These are phyloP conservation scores for Tetrapyrgos nigripes DNA, from an alignment of 1,284 basidiomycete genomes.

Conservation along the genomic window DNA sequence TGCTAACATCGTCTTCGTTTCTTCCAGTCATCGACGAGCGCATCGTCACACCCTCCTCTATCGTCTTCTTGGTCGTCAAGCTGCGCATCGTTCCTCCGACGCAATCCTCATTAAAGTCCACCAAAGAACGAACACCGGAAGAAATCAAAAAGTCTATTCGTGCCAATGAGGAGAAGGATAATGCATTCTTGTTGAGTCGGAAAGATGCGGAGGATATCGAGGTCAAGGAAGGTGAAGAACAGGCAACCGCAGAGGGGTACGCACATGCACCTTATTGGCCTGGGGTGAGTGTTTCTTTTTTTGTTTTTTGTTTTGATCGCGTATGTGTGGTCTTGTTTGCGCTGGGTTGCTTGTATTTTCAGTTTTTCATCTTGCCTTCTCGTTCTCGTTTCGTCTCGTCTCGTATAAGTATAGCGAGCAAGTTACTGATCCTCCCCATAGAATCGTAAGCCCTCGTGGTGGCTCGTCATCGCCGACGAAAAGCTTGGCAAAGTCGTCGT, in stretches of 20 bases:
- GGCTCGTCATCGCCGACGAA: conserved; percentile 91
- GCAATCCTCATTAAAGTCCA: conserved; percentile 23
- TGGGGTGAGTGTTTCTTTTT: conserved; percentile 57
- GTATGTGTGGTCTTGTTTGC: neutral
- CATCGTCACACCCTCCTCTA: conserved; percentile 86
- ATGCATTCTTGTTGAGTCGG: conserved; percentile 69
- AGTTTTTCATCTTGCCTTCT: neutral
- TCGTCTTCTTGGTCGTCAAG: conserved; percentile 90
- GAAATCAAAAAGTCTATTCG: conserved; percentile 60
- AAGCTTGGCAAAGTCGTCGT: conserved; percentile 92
- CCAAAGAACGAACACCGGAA: conserved; percentile 37
- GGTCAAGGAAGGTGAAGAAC: conserved; percentile 50
- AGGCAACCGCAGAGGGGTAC: conserved; percentile 67
- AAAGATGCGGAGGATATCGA: conserved; percentile 68
- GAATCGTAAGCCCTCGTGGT: conserved; percentile 89
- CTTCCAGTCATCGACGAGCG: conserved; percentile 88
- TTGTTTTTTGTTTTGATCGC: neutral
- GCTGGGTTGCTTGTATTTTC: neutral
- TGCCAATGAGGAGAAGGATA: conserved; percentile 65
- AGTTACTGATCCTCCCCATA: conserved; percentile 33
- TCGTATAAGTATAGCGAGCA: too few species aligned
- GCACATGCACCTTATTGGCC: conserved; percentile 95
- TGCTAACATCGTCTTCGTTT: conserved; percentile 2
- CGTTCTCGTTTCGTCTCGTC: too few species aligned
- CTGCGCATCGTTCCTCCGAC: conserved; percentile 68